These are phyloP conservation scores for Chloris gayana DNA, from an alignment of 176 grass and related monocot species.

Conservation along the genomic window DNA sequence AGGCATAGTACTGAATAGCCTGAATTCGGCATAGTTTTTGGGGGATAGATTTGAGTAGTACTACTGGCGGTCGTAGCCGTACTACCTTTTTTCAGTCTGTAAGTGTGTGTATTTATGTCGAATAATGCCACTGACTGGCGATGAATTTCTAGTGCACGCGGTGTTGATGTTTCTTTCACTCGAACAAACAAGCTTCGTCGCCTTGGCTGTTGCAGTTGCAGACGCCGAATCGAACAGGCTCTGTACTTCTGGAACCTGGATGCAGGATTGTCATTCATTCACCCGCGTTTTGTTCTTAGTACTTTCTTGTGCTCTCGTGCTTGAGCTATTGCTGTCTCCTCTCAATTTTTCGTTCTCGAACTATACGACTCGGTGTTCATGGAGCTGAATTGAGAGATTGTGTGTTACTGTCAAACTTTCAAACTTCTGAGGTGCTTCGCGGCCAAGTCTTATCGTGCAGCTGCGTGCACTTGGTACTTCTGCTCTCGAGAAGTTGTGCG, in stretches of 20 bases:
- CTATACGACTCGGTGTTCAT: background rate
- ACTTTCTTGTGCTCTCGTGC: background rate
- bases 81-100: background rate
- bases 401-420: too few relatives aligned
- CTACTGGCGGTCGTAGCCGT: background rate
- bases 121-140: background rate
- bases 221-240: background rate
- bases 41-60: background rate
- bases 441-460: too few relatives aligned
- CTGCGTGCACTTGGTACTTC: too few relatives aligned
- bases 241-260: background rate
- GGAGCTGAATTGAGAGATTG: background rate
- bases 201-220: background rate
- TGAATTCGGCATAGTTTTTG: conserved; percentile 6
- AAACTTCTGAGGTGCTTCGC: too few relatives aligned
- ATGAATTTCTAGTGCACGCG: background rate
- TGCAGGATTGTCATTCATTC: background rate
- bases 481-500: too few relatives aligned
- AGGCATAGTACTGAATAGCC: background rate
- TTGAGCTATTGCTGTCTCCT: background rate
- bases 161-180: background rate
- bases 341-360: background rate
- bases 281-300: background rate
- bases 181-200: background rate
- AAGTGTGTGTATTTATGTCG: background rate